Percentiles rank a stretch among this genome's conserved stretches.
phyloP scores from a whole-genome alignment of 441 rosid genomes.

The Gossypium laxum region DNA sequence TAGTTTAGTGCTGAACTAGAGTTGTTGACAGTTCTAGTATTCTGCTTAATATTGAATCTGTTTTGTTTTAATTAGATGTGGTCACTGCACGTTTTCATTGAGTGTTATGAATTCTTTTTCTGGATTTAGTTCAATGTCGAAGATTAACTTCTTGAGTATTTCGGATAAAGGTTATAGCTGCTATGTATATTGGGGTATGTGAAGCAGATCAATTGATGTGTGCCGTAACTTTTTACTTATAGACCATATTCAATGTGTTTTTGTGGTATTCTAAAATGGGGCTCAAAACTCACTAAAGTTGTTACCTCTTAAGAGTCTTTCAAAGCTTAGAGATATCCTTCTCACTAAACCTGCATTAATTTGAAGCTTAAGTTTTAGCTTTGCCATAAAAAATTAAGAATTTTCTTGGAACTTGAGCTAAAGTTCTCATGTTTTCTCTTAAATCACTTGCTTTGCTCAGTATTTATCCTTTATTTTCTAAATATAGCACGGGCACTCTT shows the following conservation, averaged over 20 bases:
- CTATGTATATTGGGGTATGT: background rate
- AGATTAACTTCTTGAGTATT: background rate
- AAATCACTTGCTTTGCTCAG: constrained; percentile 16
- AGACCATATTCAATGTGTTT: background rate
- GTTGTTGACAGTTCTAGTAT: background rate
- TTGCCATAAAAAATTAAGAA: background rate
- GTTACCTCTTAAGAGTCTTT: background rate
- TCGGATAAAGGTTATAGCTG: background rate
- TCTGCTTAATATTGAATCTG: background rate
- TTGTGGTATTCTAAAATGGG: background rate
- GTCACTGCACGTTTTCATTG: background rate
- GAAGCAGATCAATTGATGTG: background rate
- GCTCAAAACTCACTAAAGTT: background rate
- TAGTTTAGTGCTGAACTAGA: background rate
- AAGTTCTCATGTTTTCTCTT: background rate
- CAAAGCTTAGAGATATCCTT: background rate
- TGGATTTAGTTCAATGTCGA: background rate
- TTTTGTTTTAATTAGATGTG: background rate
- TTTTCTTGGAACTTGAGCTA: background rate
- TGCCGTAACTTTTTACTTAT: background rate
- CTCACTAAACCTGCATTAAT: background rate
- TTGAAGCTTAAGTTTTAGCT: background rate
- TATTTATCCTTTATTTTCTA: constrained; percentile 15
- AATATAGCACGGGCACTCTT: constrained; percentile 55
- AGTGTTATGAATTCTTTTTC: background rate